Evolutionary conservation across 1,284 basidiomycete species (phyloP), one percentile per base, ranked within the genome.

Genomic region (Ceratobasidium theobromae): DNA sequence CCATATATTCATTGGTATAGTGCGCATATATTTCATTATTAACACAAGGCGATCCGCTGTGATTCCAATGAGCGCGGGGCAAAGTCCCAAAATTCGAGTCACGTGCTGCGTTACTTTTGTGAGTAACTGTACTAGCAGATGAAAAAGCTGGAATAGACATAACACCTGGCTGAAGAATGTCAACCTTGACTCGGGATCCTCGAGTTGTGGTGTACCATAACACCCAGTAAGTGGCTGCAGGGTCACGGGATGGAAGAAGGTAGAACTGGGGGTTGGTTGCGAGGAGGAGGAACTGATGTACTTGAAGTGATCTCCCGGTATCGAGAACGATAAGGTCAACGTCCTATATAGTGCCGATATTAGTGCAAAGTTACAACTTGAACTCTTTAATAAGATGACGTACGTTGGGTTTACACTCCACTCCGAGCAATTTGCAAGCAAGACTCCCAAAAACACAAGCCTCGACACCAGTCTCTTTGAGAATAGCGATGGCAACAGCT

Each of bases 91-190:
- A n/a, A n/a, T n/a, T n/a, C n/a, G n/a, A n/a, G n/a, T n/a, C n/a
- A n/a, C n/a, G n/a, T n/a, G n/a, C n/a, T n/a, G n/a, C n/a, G n/a
- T n/a, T n/a, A n/a, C n/a, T n/a, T n/a, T n/a, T n/a, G n/a, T n/a
- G n/a, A n/a, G n/a, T n/a, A n/a, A n/a, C n/a, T n/a, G n/a, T n/a
- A n/a, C n/a, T n/a, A n/a, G n/a, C 8, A 27, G 45, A 8, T 18
- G 8, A 4, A 35, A 60, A 48, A 12, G 16, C 30, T 6, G 45
- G 57, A 25, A 60, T 60, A 5, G 43, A 48, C 45, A 60, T 48
- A 18, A 21, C 21, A n/a, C 57, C 57, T 6, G 57, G 45, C 16
- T 49, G 57, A 23, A 60, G 57, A 27, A 60, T 12, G 33, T 60
- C 57, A 9, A 60, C 57, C 33, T 49, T 48, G 43, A 48, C 43